Base-by-base conservation (phyloP, 495 filamentous ascomycete species). In the Penicillium flavigenum region DNA sequence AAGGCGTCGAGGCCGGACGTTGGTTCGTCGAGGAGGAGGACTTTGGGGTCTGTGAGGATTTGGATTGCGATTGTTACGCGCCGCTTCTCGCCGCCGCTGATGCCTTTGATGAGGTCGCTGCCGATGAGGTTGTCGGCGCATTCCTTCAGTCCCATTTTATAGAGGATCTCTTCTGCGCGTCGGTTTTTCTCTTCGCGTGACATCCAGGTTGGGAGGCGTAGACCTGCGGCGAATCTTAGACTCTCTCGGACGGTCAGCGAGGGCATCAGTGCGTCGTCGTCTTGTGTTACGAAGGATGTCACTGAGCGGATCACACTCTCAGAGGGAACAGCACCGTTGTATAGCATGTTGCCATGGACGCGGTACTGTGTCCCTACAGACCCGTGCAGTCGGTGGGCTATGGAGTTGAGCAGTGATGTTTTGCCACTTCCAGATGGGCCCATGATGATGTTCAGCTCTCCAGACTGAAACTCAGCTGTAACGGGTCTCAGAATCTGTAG, bases 1-100 rank as follows among this genome's bases (percentile, higher is more conserved):
- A 89, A 90, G 2, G 88, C 86, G 69, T 91, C 88, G 3, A 91
- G 72, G 0, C 88, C 88, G 27, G 85, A 88, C 0, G 87, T 90
- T 24, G 88, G 88, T 59, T 91, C 88, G 63, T 91, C 88, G 1
- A 91, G 74, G 12, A 91, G 66, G 12, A 91, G 68, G 7, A 91
- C 80, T 32, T 81, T 79, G 2, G 88, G 88, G 46, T 89, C 86
- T 4, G 86, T 89, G 27, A 90, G 76, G 53, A 91, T 84, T 59
- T 91, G 88, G 8, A 89, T 82, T 5, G 86, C 88, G 61, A 91
- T 91, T 6, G 86, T 84, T 10, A 90, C 86, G 56, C 88, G 75
- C 22, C 88, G 74, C 68, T 90, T 90, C 71, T 91, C 88, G 22
- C 88, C 88, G 11, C 88, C 88, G 46, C 86, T 89, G 51, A 91